Evolutionary conservation across 2,329 filamentous ascomycete species (phyloP).

Genomic region (Penicillium sp.): DNA sequence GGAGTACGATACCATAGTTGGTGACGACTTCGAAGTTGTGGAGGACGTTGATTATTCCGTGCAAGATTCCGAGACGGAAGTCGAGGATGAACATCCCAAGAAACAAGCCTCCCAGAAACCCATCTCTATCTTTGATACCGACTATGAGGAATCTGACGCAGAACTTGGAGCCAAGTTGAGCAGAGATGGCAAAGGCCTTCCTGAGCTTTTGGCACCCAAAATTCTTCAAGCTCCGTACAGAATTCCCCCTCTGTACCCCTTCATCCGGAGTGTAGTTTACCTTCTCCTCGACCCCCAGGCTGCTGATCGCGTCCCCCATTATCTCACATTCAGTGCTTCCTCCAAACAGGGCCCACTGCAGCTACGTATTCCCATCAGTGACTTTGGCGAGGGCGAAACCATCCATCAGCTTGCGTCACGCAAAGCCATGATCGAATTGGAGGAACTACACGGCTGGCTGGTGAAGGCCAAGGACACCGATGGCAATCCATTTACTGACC

Average conservation of each 20-base stretch:
- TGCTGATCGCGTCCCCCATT: conserved; percentile 47
- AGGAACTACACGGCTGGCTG: conserved; percentile 66
- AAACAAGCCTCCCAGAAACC: conserved; percentile 32
- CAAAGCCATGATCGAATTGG: conserved; percentile 64
- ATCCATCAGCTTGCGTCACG: conserved; percentile 68
- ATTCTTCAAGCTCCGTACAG: conserved; percentile 60
- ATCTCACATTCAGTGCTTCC: conserved; percentile 56
- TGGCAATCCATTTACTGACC: conserved; percentile 46
- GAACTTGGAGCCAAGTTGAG: conserved; percentile 35
- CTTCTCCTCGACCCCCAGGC: conserved; percentile 57
- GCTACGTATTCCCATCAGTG: conserved; percentile 60
- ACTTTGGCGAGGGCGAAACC: conserved; percentile 47
- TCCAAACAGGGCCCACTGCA: conserved; percentile 56
- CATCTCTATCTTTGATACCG: conserved; percentile 59
- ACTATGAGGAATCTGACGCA: conserved; percentile 43
- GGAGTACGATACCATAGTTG: conserved; percentile 47
- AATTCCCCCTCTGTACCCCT: conserved; percentile 63
- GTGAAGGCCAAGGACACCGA: conserved; percentile 47
- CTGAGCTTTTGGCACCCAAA: conserved; percentile 50
- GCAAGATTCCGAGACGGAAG: conserved; percentile 10
- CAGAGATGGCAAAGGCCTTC: conserved; percentile 42
- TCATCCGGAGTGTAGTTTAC: conserved; percentile 62
- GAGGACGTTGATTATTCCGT: conserved; percentile 45
- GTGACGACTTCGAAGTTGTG: conserved; percentile 60
- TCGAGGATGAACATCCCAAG: conserved; percentile 9